A percentile compares a stretch with the other conserved stretches of the same genome.
These are phyloP conservation scores for Rhododendron griersonianum DNA, from an alignment of 148 eudicot species.

Conservation along the genomic window DNA sequence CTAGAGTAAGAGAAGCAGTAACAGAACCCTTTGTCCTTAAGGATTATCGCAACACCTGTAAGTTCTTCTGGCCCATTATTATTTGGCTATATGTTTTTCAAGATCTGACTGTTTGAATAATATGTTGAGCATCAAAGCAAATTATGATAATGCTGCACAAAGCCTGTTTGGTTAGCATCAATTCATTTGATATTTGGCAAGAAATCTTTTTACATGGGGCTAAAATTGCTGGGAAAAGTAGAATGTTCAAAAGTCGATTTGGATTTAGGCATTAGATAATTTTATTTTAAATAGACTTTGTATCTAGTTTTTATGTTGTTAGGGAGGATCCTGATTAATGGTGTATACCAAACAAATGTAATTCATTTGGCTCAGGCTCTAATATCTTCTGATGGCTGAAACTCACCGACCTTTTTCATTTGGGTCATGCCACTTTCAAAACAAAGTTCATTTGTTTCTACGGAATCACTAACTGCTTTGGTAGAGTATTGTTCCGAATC, in stretches of 20 bases:
- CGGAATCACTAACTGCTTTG: not conserved
- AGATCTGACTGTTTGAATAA: not conserved
- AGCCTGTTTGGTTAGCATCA: not conserved
- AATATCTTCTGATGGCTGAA: not conserved
- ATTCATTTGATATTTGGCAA: not conserved
- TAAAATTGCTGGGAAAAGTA: not conserved
- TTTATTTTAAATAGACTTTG: not conserved
- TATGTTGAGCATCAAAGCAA: not conserved
- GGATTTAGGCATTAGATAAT: not conserved
- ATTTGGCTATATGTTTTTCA: not conserved
- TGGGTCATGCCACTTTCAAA: not conserved
- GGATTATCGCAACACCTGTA: constrained; percentile 18
- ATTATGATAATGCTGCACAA: not conserved
- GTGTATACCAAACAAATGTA: not conserved
- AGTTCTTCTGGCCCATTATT: not conserved
- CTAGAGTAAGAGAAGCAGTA: constrained; percentile 22
- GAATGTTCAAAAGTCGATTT: not conserved
- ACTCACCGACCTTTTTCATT: not conserved
- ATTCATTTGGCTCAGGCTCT: not conserved
- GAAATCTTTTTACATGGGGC: not conserved
- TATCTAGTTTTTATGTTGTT: not conserved
- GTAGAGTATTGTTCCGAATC: not conserved
- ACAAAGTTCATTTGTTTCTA: not conserved
- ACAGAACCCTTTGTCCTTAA: constrained; percentile 24
- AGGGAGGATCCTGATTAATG: not conserved